Conservation (phyloP, 148 eudicot species). For the Amaranthus cruentus region DNA sequence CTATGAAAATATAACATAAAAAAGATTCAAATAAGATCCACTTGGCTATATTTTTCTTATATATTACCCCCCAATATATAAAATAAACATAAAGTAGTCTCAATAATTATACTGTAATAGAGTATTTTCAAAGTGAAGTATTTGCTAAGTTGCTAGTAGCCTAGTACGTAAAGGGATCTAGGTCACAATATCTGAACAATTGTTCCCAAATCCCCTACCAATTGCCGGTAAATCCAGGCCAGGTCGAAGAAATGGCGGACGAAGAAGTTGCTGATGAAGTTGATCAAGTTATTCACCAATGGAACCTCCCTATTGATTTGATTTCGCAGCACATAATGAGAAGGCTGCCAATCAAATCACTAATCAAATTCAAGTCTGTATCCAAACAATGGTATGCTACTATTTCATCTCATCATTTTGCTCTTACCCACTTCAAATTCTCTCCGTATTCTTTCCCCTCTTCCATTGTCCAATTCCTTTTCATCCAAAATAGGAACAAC, state of each 20-base stretch:
- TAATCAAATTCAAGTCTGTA: conserved; percentile 7
- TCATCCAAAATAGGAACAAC: not conserved
- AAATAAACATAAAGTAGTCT: too few relatives aligned
- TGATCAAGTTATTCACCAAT: not conserved
- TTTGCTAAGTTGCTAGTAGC: too few relatives aligned
- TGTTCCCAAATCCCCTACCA: too few relatives aligned
- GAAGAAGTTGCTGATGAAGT: not conserved
- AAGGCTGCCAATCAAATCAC: conserved; percentile 3
- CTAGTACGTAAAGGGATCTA: too few relatives aligned
- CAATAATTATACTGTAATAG: too few relatives aligned
- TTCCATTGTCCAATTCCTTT: not conserved
- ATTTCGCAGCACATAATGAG: conserved; percentile 4
- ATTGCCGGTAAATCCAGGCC: too few relatives aligned
- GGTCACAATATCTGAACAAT: too few relatives aligned
- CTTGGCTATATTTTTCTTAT: too few relatives aligned
- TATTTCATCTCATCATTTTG: conserved; percentile 10
- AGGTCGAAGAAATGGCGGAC: not conserved
- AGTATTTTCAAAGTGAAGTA: too few relatives aligned
- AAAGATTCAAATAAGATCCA: too few relatives aligned
- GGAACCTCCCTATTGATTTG: conserved; percentile 9
- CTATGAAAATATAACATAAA: too few relatives aligned
- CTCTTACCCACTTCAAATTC: conserved; percentile 9
- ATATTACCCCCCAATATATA: too few relatives aligned
- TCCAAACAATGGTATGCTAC: conserved; percentile 20
- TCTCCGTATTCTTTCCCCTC: not conserved